Evolutionary conservation across 2,329 filamentous ascomycete species (phyloP), one percentile per base, ranked within the genome.

Genomic region (Amylocarpus encephaloides): DNA sequence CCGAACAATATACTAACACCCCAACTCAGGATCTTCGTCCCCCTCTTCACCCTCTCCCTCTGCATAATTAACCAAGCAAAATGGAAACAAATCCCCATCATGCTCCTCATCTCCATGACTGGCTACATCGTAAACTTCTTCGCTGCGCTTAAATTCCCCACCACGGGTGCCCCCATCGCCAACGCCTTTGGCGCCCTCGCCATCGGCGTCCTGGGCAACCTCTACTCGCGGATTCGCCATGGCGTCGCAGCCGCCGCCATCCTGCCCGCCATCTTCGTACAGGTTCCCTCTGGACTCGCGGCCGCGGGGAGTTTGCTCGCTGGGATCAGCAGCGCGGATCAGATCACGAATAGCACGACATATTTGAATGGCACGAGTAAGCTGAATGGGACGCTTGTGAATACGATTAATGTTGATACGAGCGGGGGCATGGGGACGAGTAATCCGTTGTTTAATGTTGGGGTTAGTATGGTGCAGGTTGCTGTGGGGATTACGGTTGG

Each of bases 221-320:
- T 88, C 1, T 91, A 92, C 67, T 86, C 83, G n/a, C 69, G 76
- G 19, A 50, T 79, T 7, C 65, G 73, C 9, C 75, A 78, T 51
- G 76, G 76, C 1, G 78, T 95, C 2, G 90, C 90, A 0, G 89
- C 89, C 0, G 88, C 88, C 0, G 85, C 87, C 1, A 88, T 95
- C 75, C 71, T 95, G 9, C 90, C 90, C 0, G 90, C 86, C 5
- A 94, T 95, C 56, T 94, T 94, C 55, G 78, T 84, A 1, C 80
- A 82, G 56, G 80, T 84, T 22, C 80, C 80, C 0, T 79, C 76
- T 16, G 78, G 80, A 26, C 68, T 84, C n/a, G 80, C 80, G 3
- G 78, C 78, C 0, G 73, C 74, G 26, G 80, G 80, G 1, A 80
- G 78, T 12, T 67, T 84, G 15, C 66, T 83, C 5, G 75, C 77